phyloP scores from a whole-genome alignment of 257 asterid genomes.

The Solanum sejunctum region DNA sequence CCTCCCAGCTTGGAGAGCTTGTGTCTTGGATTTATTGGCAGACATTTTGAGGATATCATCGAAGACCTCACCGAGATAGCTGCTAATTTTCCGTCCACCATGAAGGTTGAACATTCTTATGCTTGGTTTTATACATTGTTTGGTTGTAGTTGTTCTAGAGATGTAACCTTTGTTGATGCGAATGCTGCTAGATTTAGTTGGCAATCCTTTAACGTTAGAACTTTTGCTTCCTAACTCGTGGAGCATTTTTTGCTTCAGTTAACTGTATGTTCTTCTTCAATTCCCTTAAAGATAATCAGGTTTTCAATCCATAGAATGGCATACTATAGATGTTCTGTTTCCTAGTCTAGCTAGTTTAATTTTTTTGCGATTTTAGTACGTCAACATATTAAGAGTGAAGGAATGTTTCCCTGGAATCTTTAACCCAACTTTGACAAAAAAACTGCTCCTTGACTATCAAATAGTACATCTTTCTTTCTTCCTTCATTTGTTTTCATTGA shows the following conservation, averaged over 20 bases:
- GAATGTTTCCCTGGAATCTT: neutral
- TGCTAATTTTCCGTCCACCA: slow-evolving; percentile 45
- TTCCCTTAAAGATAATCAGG: neutral
- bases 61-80: slow-evolving; percentile 64
- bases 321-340: neutral
- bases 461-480: neutral
- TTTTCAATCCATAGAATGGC: neutral
- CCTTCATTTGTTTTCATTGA: neutral
- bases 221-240: neutral
- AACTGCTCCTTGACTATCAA: neutral
- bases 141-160: neutral
- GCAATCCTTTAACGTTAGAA: neutral
- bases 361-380: neutral
- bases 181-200: neutral
- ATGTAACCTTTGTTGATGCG: neutral
- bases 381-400: neutral
- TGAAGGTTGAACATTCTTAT: slow-evolving; percentile 33
- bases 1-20: slow-evolving; percentile 70
- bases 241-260: neutral
- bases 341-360: neutral
- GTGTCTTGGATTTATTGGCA: slow-evolving; percentile 78
- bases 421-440: neutral
- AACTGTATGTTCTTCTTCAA: neutral
- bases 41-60: slow-evolving; percentile 69
- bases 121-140: neutral